Evolutionary conservation across 306 rosid species (phyloP).

Genomic region (Lupinus albus): DNA sequence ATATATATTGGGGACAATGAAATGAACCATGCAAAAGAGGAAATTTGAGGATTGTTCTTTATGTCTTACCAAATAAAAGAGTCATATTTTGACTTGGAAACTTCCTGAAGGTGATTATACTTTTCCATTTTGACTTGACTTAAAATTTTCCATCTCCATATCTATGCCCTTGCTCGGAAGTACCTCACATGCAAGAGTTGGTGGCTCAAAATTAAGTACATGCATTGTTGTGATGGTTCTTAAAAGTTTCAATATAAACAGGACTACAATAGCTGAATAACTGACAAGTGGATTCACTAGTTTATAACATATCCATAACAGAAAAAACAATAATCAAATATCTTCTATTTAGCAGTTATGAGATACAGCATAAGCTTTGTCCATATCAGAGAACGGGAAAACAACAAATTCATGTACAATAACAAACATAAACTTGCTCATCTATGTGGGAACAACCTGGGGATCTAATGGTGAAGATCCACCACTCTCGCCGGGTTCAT

Average conservation of each 20-base stretch:
- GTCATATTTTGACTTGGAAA: slow-evolving; percentile 59
- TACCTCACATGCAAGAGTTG: not conserved
- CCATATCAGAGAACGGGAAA: slow-evolving; percentile 34
- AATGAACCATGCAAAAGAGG: slow-evolving; percentile 5
- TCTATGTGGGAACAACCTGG: slow-evolving; percentile 74
- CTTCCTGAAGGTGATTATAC: slow-evolving; percentile 48
- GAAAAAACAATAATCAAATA: slow-evolving; percentile 27
- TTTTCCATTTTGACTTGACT: slow-evolving; percentile 63
- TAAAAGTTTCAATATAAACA: slow-evolving; percentile 21
- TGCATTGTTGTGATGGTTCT: not conserved
- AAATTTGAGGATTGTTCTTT: not conserved
- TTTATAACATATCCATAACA: not conserved
- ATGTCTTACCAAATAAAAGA: slow-evolving; percentile 73
- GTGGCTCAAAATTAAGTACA: not conserved
- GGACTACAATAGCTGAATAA: not conserved
- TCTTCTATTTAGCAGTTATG: slow-evolving; percentile 29
- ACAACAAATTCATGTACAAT: slow-evolving; percentile 60
- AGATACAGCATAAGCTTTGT: slow-evolving; percentile 36
- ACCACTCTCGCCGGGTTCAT: slow-evolving; percentile 53
- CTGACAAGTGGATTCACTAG: not conserved
- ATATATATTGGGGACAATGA: not conserved
- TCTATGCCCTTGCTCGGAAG: not conserved
- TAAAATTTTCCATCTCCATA: no score
- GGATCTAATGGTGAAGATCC: slow-evolving; percentile 59
- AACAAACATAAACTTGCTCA: not conserved